These are phyloP conservation scores for Alternaria viburni DNA, from an alignment of 2,329 filamentous ascomycete species.

Conservation along the genomic window DNA sequence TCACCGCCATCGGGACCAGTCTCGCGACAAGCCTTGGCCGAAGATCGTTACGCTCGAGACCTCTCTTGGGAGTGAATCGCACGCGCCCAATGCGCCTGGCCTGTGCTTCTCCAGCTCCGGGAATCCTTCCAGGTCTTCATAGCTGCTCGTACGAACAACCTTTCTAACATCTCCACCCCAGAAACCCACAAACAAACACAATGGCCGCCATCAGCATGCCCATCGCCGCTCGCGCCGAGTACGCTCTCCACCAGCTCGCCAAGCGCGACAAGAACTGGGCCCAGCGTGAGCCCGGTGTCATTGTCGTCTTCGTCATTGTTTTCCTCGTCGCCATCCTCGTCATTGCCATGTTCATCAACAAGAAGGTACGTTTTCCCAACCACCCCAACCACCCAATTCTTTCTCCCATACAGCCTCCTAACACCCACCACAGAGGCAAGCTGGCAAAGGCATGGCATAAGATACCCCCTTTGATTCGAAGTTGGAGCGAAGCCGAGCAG, in stretches of 20 bases:
- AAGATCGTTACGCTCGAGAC: background rate
- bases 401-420: background rate
- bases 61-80: background rate
- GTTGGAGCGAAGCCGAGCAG: conserved; percentile 7
- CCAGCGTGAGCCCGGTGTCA: conserved; percentile 62
- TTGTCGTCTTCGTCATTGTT: conserved; percentile 68
- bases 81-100: conserved; percentile 12
- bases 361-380: conserved; percentile 43
- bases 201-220: conserved; percentile 49
- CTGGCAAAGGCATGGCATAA: conserved; percentile 15
- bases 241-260: conserved; percentile 50
- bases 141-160: background rate
- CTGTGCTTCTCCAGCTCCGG: conserved; percentile 5
- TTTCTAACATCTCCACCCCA: conserved; percentile 21
- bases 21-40: conserved; percentile 25
- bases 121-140: conserved; percentile 1
- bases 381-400: background rate
- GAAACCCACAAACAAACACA: conserved; percentile 34
- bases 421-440: conserved; percentile 19
- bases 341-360: conserved; percentile 57
- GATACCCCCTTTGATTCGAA: conserved; percentile 20
- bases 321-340: conserved; percentile 62
- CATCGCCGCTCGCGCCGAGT: conserved; percentile 46
- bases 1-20: conserved; percentile 11
- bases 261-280: conserved; percentile 65